Evolutionary conservation across 352 stramenopile species (phyloP).

Genomic region (Phytophthora palmivora): DNA sequence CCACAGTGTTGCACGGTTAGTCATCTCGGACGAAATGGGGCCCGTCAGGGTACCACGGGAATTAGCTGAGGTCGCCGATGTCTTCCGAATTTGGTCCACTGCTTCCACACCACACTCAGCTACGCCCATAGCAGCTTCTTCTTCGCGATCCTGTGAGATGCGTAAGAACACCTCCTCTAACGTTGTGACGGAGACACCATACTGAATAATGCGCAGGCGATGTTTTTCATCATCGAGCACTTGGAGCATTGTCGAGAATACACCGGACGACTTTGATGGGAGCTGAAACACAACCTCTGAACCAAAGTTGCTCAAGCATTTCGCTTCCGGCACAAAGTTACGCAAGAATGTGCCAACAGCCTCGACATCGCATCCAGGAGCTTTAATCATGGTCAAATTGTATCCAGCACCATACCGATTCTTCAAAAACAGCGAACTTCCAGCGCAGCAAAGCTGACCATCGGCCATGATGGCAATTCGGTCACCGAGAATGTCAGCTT

Average conservation of each 20-base stretch:
- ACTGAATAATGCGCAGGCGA: slow-evolving; percentile 80
- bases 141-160: slow-evolving; percentile 61
- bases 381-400: slow-evolving; percentile 75
- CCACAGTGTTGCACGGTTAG: slow-evolving; percentile 37
- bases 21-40: slow-evolving; percentile 31
- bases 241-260: slow-evolving; percentile 94
- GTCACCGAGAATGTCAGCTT: slow-evolving; percentile 66
- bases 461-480: slow-evolving; percentile 95
- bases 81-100: slow-evolving; percentile 45
- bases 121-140: slow-evolving; percentile 24
- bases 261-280: slow-evolving; percentile 71
- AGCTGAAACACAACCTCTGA: slow-evolving; percentile 97
- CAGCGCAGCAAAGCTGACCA: slow-evolving; percentile 86
- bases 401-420: slow-evolving; percentile 94
- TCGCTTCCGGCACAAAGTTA: slow-evolving; percentile 68
- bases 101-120: slow-evolving; percentile 26
- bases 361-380: slow-evolving; percentile 41
- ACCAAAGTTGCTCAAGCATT: slow-evolving; percentile 92
- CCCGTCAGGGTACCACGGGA: slow-evolving; percentile 29
- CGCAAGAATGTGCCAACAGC: slow-evolving; percentile 46
- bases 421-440: slow-evolving; percentile 94
- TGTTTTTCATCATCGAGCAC: slow-evolving; percentile 66
- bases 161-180: slow-evolving; percentile 98
- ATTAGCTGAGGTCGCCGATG: slow-evolving; percentile 44
- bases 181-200: slow-evolving; percentile 98